Evolutionary conservation across 371 early-diverging fungal genomes (phyloP), one percentile per base, ranked within the genome.

Genomic region (Funneliformis caledonium): DNA sequence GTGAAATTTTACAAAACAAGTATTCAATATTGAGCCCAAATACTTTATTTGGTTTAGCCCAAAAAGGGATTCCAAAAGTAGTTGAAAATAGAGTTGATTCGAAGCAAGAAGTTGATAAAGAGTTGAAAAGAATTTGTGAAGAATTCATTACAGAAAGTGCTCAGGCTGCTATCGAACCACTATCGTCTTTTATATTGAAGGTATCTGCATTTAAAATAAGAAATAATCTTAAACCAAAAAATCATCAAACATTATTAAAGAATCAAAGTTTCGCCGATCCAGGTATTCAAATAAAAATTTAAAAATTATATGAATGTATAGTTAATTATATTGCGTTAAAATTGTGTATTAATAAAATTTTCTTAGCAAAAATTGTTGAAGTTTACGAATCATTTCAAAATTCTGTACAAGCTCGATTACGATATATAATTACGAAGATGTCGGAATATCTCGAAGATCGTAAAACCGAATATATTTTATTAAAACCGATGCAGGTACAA

Each of bases 81-180:
- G 88, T 91, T 0, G 91, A 91, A 80, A 87, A 88, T 42, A 85
- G 87, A 60, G 67, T 90, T 59, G 91, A 92, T 81, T 88, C 91
- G 2, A 76, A 90, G 69, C 85, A 56, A 69, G 92, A 92, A 80
- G 89, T 94, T n/a, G 93, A 94, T 77, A 83, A 85, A 45, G 92
- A 93, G 76, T 83, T 95, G 64, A 93, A 93, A 83, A 85, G 85
- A 6, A 90, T 91, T 16, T 95, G 94, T 76, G 94, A 95, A 83
- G 91, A 90, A 14, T 93, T 94, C 80, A 94, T 95, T 69, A 81
- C 89, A 47, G 91, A 93, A 48, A 89, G 89, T 78, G 89, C 90
- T 16, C 89, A 88, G 73, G 85, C 88, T 2, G 88, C 88, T 14
- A 89, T 91, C 1, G 93, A 95, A 47, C 92, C 93, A 1, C 73